Percentiles rank a stretch among this genome's conserved stretches.
Evolutionary conservation across 768 basidiomycete genomes (phyloP).

Genomic region (Obba rivulosa): DNA sequence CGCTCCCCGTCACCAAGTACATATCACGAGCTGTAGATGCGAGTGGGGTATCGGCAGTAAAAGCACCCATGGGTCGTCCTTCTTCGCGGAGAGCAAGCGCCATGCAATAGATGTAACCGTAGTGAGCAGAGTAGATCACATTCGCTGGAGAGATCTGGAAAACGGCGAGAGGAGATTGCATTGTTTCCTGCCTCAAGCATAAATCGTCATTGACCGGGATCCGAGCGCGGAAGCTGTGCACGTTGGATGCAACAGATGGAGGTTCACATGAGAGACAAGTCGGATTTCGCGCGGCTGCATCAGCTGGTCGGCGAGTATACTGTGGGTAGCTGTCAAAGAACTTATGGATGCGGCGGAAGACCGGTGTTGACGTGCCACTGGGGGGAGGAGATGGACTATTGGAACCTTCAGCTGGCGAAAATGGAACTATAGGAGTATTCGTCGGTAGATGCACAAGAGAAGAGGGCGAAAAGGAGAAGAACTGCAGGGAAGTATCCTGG

Average conservation of each 20-base stretch:
- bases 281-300: conserved; percentile 59
- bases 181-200: conserved; percentile 3
- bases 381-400: conserved; percentile 3
- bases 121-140: conserved; percentile 86
- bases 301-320: conserved; percentile 61
- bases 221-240: conserved; percentile 2
- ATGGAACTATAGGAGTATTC: conserved; percentile 7
- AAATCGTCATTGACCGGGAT: not conserved
- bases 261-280: conserved; percentile 13
- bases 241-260: conserved; percentile 1
- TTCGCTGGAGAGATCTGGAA: conserved; percentile 61
- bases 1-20: conserved; percentile 75
- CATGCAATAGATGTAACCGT: conserved; percentile 92
- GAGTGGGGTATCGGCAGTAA: no score
- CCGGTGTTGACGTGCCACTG: conserved; percentile 30
- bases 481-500: conserved; percentile 91
- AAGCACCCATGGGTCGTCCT: no score
- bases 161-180: conserved; percentile 27
- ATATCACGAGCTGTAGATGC: not conserved
- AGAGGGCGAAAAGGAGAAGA: conserved; percentile 54
- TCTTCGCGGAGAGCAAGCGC: conserved; percentile 34
- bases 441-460: conserved; percentile 7
- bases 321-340: conserved; percentile 91
- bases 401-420: not conserved
- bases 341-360: conserved; percentile 57